Evolutionary conservation across 225 moss, liverwort and hornwort genomes (phyloP).

Genomic region (Marchantia paleacea): DNA sequence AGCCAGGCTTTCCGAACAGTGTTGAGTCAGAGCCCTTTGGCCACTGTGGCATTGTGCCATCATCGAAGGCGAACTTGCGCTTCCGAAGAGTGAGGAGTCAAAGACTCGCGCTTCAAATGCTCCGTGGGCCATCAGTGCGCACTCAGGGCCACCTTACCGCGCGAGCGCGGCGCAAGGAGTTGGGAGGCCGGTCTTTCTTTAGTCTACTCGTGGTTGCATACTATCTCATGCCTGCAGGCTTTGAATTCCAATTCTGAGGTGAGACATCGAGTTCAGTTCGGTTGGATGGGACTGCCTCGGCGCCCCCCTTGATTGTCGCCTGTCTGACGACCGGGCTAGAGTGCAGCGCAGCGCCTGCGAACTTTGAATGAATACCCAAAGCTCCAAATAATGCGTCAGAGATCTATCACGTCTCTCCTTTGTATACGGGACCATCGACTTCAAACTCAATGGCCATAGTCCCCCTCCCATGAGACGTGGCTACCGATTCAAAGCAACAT

Average conservation of each 20-base stretch:
- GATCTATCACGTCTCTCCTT: no score
- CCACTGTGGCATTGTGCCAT: neutral
- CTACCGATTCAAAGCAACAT: no score
- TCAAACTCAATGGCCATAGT: no score
- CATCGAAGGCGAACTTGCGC: neutral
- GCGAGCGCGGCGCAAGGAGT: neutral
- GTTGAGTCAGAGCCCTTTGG: neutral
- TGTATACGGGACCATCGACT: no score
- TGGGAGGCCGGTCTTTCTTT: neutral
- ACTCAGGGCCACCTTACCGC: neutral
- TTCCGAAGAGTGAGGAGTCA: conserved; percentile 3
- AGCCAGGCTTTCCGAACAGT: neutral
- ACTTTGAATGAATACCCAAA: neutral
- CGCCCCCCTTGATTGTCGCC: neutral
- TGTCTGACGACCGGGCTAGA: neutral
- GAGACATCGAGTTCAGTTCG: neutral
- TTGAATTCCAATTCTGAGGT: neutral
- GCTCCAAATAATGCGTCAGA: no score
- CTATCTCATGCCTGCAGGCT: neutral
- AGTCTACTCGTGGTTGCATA: neutral
- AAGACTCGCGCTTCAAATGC: neutral
- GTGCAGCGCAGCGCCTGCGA: neutral
- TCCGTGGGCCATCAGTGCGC: neutral
- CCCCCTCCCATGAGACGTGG: no score
- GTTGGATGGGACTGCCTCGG: neutral